A percentile compares a stretch with the other conserved stretches of the same genome.
Conservation (phyloP, 306 rosid genomes). For the Pachyrhizus erosus region DNA sequence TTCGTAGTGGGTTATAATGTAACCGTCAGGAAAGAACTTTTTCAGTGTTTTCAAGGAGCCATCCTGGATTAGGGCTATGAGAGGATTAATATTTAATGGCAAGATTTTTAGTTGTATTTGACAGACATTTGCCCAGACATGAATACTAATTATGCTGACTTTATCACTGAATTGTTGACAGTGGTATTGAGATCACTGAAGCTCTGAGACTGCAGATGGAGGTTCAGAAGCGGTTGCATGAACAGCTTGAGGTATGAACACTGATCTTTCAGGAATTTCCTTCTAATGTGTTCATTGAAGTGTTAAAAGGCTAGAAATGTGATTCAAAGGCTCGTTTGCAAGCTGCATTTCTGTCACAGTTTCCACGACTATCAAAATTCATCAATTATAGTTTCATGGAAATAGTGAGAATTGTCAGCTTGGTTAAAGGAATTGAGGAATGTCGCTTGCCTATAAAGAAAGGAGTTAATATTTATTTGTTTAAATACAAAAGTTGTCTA, state of each 20-base stretch:
- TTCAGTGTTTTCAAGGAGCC: constrained; percentile 19
- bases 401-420: constrained; percentile 9
- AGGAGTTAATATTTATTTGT: neutral
- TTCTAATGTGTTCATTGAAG: constrained; percentile 32
- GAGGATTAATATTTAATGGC: constrained; percentile 29
- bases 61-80: constrained; percentile 15
- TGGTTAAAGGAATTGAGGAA: constrained; percentile 34
- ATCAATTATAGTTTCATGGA: constrained; percentile 6
- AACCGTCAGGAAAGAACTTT: constrained; percentile 17
- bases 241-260: constrained; percentile 90
- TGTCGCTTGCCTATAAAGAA: constrained; percentile 20
- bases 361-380: neutral
- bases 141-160: constrained; percentile 35
- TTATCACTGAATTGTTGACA: constrained; percentile 47
- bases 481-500: neutral
- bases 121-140: neutral
- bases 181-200: constrained; percentile 94
- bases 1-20: neutral
- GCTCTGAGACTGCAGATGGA: constrained; percentile 99
- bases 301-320: constrained; percentile 32
- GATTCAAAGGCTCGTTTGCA: constrained; percentile 28
- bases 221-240: constrained; percentile 96
- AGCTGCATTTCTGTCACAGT: constrained; percentile 38
- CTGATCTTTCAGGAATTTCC: constrained; percentile 33
- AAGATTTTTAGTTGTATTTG: constrained; percentile 28